Evolutionary conservation across 257 asterid species (phyloP).

Genomic region (Solanum infundibuliforme): DNA sequence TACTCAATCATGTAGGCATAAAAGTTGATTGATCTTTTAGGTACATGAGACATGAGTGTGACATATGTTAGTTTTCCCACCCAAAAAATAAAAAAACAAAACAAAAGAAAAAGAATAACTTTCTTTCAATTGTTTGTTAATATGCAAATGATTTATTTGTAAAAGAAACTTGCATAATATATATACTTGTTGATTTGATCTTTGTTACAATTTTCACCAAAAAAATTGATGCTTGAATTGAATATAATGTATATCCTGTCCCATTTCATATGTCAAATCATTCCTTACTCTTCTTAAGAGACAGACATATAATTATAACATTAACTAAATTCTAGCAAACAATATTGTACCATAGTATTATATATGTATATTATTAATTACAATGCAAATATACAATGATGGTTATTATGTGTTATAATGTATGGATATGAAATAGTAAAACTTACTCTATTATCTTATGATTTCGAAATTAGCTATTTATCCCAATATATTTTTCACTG

Average conservation of each 20-base stretch:
- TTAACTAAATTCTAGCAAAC: neutral
- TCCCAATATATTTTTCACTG: neutral
- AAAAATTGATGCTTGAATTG: neutral
- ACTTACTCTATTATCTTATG: neutral
- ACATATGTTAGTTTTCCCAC: conserved; percentile 8
- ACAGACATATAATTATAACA: neutral
- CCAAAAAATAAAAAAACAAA: neutral
- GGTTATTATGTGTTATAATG: neutral
- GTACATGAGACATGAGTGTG: conserved; percentile 21
- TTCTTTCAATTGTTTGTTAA: neutral
- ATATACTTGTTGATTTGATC: neutral
- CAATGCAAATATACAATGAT: neutral
- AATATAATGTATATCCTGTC: neutral
- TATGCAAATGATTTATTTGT: neutral
- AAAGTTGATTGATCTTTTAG: conserved; percentile 16
- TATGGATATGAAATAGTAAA: neutral
- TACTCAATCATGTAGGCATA: conserved; percentile 20
- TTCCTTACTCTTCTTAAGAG: neutral
- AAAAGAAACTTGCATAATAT: neutral
- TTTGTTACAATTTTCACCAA: neutral
- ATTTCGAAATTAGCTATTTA: neutral
- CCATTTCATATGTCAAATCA: conserved; percentile 5
- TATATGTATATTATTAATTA: neutral
- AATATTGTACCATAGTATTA: neutral
- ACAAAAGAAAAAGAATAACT: neutral